phyloP scores from a whole-genome alignment of 2,329 filamentous ascomycete species.

The Shiraia bambusicola region DNA sequence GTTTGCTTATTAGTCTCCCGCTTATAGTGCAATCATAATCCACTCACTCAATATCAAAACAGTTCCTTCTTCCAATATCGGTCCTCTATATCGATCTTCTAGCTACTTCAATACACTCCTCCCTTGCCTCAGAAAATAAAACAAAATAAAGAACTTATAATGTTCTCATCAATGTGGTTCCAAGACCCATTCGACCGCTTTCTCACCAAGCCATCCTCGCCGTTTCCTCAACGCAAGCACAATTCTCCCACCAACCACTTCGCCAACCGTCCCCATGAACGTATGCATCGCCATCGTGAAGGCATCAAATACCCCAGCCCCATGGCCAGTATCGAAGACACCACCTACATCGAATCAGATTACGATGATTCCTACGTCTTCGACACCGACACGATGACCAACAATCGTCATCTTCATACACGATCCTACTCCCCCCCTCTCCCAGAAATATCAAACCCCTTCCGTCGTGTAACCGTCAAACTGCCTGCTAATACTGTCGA shows the following conservation, averaged over 20 bases:
- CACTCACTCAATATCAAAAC: too few relatives aligned
- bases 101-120: too few relatives aligned
- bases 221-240: constrained; percentile 1
- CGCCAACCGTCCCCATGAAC: not conserved
- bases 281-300: not conserved
- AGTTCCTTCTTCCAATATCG: too few relatives aligned
- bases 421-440: not conserved
- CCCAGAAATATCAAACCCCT: not conserved
- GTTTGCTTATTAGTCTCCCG: constrained; percentile 7
- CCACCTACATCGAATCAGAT: not conserved
- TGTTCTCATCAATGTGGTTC: constrained; percentile 6
- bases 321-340: not conserved
- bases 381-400: not conserved
- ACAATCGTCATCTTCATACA: too few relatives aligned
- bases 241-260: not conserved
- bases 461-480: not conserved
- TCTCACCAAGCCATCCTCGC: not conserved
- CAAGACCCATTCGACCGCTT: constrained; percentile 5
- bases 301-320: too few relatives aligned
- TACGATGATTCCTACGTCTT: not conserved
- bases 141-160: too few relatives aligned
- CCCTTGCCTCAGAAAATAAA: too few relatives aligned
- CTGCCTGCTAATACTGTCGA: not conserved
- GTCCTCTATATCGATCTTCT: too few relatives aligned
- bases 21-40: constrained; percentile 3